phyloP scores from a whole-genome alignment of 2,329 filamentous ascomycete species.

The Cladophialophora yegresii region DNA sequence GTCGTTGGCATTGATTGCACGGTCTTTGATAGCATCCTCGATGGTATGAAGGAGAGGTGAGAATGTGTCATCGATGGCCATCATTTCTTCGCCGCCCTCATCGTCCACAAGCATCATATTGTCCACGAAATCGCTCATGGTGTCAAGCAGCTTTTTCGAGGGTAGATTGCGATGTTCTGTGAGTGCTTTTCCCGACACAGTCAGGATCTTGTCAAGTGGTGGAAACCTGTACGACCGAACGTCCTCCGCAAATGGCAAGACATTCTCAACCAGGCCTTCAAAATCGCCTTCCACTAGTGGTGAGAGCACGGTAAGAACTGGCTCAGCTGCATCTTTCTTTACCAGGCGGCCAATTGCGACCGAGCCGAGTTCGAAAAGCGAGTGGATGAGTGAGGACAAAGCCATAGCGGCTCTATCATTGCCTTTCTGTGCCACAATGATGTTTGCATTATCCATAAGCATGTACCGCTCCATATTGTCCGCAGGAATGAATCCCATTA shows the following conservation, averaged over 20 bases:
- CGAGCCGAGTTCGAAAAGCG: conserved; percentile 78
- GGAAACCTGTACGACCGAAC: conserved; percentile 88
- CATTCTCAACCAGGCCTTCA: conserved; percentile 85
- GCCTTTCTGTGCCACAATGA: conserved; percentile 73
- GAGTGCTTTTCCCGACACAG: conserved; percentile 77
- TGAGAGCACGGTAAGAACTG: conserved; percentile 73
- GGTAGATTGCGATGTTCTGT: conserved; percentile 84
- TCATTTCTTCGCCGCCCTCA: conserved; percentile 71
- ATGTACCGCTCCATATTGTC: conserved; percentile 78
- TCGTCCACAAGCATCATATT: conserved; percentile 82
- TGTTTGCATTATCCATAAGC: conserved; percentile 76
- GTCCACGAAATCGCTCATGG: conserved; percentile 92
- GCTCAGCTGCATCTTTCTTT: conserved; percentile 77
- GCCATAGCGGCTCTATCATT: conserved; percentile 83
- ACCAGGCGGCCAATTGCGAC: conserved; percentile 87
- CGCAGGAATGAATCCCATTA: conserved; percentile 80
- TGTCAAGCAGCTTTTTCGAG: conserved; percentile 67
- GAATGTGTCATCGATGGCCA: conserved; percentile 76
- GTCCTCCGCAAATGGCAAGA: conserved; percentile 91
- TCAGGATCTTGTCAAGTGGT: conserved; percentile 81
- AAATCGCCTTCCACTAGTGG: conserved; percentile 76
- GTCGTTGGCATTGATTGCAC: conserved; percentile 72
- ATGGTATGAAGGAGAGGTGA: conserved; percentile 86
- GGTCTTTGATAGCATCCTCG: conserved; percentile 78
- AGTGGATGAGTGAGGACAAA: conserved; percentile 85